phyloP scores from a whole-genome alignment of 805 yeast species.

The Starmerella bombi region DNA sequence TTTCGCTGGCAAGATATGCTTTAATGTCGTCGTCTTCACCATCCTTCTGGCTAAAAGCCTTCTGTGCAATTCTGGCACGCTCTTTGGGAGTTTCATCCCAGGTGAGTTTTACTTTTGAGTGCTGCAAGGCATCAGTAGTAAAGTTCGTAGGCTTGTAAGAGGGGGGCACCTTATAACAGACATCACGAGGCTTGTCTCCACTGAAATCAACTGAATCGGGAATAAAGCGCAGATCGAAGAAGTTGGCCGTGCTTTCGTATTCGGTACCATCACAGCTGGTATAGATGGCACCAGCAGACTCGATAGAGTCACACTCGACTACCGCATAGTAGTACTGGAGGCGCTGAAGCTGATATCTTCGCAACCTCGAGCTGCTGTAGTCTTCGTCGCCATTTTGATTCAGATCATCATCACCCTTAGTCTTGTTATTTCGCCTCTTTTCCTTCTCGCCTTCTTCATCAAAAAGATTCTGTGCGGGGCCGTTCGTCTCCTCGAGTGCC shows the following conservation, averaged over 20 bases:
- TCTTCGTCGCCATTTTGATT: conserved; percentile 61
- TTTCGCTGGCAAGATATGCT: conserved; percentile 40
- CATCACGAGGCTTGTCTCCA: conserved; percentile 61
- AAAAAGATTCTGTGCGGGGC: conserved; percentile 83
- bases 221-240: conserved; percentile 80
- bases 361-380: conserved; percentile 67
- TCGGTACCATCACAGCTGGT: conserved; percentile 89
- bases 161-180: conserved; percentile 57
- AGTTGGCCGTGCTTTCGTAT: conserved; percentile 87
- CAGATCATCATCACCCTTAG: conserved; percentile 24
- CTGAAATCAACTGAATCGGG: conserved; percentile 82
- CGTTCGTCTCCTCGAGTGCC: conserved; percentile 79
- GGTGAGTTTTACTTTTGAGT: conserved; percentile 86
- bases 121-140: conserved; percentile 90
- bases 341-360: conserved; percentile 86
- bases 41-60: conserved; percentile 74
- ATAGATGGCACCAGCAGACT: conserved; percentile 63
- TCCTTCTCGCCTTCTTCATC: conserved; percentile 21
- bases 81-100: conserved; percentile 99
- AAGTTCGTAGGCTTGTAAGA: conserved; percentile 69
- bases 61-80: conserved; percentile 58
- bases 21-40: conserved; percentile 47
- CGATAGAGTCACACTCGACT: conserved; percentile 61
- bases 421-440: conserved; percentile 27
- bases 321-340: conserved; percentile 88